Conservation (phyloP, 345 rosid genomes). For the Syzygium grande region DNA sequence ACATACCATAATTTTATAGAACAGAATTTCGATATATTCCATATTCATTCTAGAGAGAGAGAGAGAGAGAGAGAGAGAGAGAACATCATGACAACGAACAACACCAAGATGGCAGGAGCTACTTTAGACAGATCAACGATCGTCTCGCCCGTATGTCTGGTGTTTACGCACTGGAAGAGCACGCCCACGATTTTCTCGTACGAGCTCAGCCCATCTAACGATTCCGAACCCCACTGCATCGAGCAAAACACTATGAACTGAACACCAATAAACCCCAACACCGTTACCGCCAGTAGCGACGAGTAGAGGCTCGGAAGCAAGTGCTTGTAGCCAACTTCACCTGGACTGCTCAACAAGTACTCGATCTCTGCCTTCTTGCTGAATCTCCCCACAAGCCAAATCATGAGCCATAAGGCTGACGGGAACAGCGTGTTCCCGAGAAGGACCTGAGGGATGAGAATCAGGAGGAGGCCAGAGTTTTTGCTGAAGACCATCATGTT, state of each 20-base stretch:
- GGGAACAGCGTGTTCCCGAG: constrained; percentile 63
- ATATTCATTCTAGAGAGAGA: background rate
- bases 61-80: constrained; percentile 12
- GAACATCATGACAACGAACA: constrained; percentile 65
- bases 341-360: constrained; percentile 26
- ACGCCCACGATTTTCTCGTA: constrained; percentile 38
- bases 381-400: constrained; percentile 29
- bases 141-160: constrained; percentile 54
- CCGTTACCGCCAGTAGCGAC: constrained; percentile 22
- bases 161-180: constrained; percentile 38
- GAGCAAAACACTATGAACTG: constrained; percentile 28
- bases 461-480: constrained; percentile 44
- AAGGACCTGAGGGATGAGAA: constrained; percentile 42
- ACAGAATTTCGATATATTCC: too few species aligned
- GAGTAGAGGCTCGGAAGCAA: constrained; percentile 22
- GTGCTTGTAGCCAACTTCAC: constrained; percentile 34
- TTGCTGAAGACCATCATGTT: constrained; percentile 52
- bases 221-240: constrained; percentile 45
- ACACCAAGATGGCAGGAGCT: constrained; percentile 46
- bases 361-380: constrained; percentile 20
- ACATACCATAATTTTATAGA: too few species aligned
- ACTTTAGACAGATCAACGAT: constrained; percentile 42
- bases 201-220: constrained; percentile 23
- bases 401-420: constrained; percentile 13
- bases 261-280: constrained; percentile 24